phyloP scores from a whole-genome alignment of 345 rosid species.

The Gossypium australe region DNA sequence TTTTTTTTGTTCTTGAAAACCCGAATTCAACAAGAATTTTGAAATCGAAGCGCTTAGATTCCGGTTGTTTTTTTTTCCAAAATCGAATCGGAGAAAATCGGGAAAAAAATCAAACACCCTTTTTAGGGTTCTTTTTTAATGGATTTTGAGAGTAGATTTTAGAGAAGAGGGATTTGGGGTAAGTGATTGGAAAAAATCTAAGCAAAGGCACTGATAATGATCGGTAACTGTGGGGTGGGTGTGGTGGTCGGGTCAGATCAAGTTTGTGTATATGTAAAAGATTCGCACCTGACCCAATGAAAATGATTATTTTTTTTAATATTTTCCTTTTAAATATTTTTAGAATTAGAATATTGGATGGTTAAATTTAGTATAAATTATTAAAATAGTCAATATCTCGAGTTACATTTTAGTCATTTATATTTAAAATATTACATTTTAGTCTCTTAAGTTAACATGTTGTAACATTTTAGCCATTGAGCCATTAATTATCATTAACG shows the following conservation, averaged over 20 bases:
- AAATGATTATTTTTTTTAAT: too few relatives aligned
- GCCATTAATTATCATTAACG: too few relatives aligned
- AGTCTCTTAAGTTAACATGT: rapidly evolving
- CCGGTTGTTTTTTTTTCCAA: background rate
- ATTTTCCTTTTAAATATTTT: too few relatives aligned
- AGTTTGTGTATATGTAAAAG: background rate
- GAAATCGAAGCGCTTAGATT: too few relatives aligned
- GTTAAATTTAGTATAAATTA: too few relatives aligned
- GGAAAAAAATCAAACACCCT: background rate
- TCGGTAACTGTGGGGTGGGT: background rate
- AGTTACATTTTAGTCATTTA: too few relatives aligned
- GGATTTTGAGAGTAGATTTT: background rate
- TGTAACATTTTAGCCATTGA: too few relatives aligned
- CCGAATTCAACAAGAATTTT: background rate
- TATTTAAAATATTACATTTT: too few relatives aligned
- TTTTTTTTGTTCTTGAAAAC: background rate
- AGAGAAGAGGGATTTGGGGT: background rate
- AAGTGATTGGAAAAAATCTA: background rate
- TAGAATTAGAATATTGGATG: too few relatives aligned
- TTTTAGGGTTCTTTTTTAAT: background rate
- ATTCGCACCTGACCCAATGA: background rate
- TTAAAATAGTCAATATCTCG: rapidly evolving
- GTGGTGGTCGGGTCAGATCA: background rate
- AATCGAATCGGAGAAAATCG: slow-evolving; percentile 2
- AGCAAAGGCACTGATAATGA: background rate